These are phyloP conservation scores for Rostrohypoxylon terebratum DNA, from an alignment of 495 filamentous ascomycete species.

Conservation along the genomic window DNA sequence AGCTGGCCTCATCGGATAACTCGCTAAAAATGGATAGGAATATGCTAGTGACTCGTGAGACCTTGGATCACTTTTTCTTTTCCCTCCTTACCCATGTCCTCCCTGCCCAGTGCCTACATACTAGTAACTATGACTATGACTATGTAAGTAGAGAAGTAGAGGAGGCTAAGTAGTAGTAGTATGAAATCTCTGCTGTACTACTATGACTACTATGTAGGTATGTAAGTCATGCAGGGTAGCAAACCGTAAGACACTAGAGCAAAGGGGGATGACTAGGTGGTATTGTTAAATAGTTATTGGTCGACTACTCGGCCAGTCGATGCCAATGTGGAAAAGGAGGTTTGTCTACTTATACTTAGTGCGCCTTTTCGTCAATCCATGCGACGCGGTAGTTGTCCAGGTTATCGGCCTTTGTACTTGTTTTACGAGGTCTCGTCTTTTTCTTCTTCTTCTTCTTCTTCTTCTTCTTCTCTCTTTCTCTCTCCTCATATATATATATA, in stretches of 20 bases:
- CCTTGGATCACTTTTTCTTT: slow-evolving; percentile 31
- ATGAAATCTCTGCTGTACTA: slow-evolving; percentile 37
- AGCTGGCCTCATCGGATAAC: slow-evolving; percentile 23
- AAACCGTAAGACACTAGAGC: slow-evolving; percentile 40
- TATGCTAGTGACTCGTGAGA: slow-evolving; percentile 45
- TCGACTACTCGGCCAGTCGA: slow-evolving; percentile 15
- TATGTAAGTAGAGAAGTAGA: slow-evolving; percentile 18
- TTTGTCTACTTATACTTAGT: background rate
- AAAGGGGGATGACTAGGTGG: slow-evolving; percentile 18
- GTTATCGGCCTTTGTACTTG: background rate
- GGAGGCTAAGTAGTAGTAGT: no score
- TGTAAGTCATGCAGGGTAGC: slow-evolving; percentile 41
- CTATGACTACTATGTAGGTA: no score
- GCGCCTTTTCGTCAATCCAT: background rate
- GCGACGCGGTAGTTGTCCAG: background rate
- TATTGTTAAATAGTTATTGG: slow-evolving; percentile 40
- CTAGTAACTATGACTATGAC: no score
- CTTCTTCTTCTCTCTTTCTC: no score
- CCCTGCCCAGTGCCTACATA: slow-evolving; percentile 9
- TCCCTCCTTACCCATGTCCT: slow-evolving; percentile 27
- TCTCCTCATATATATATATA: no score
- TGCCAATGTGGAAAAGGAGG: slow-evolving; percentile 22
- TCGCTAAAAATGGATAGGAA: slow-evolving; percentile 39
- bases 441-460: no score
- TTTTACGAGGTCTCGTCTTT: background rate